Evolutionary conservation across 768 basidiomycete species (phyloP), one percentile per base, ranked within the genome.

Genomic region (Suillus variegatus): DNA sequence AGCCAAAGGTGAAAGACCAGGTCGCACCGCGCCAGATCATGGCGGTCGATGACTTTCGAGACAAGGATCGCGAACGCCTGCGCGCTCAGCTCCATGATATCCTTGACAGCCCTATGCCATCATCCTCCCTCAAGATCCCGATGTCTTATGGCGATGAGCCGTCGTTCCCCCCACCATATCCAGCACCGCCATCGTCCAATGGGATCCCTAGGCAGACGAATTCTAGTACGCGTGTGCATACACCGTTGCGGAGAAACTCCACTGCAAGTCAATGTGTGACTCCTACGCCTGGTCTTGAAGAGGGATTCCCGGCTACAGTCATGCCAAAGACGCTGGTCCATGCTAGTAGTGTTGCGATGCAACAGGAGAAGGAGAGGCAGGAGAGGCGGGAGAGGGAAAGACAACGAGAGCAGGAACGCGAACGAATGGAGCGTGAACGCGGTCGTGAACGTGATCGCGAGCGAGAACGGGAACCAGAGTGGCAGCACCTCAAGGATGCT

Each of bases 301-400:
- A 60, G 10, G 58, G 58, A 32, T 32, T 28, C 58, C 41, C 58
- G 10, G 38, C 57, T 6, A 22, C 57, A 12, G 25, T 41, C 18
- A 41, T 60, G 28, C 65, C 73, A 41, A 72, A 73, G 56, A 74
- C 74, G 44, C 58, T 83, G 35, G 84, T 84, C 28, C 80, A 81
- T 61, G 86, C 86, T 12, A 87, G 85, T 64, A 80, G 80, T 46
- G 84, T 80, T 58, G 86, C 86, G 6, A 80, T 82, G 77, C 84
- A 82, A 18, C 70, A 85, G 32, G 86, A 86, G 70, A 83, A 79
- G 64, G 80, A 81, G 68, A 68, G 79, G 73, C 58, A 79, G 64
- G 80, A 81, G 68, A 38, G 36, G 36, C 36, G 77, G 68, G 74
- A 80, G 73, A 71, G 79, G 67, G 58, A 67, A 65, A 60, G 65